Evolutionary conservation across 371 early-diverging fungal species (phyloP).

Genomic region (Apophysomyces trapeziformis): DNA sequence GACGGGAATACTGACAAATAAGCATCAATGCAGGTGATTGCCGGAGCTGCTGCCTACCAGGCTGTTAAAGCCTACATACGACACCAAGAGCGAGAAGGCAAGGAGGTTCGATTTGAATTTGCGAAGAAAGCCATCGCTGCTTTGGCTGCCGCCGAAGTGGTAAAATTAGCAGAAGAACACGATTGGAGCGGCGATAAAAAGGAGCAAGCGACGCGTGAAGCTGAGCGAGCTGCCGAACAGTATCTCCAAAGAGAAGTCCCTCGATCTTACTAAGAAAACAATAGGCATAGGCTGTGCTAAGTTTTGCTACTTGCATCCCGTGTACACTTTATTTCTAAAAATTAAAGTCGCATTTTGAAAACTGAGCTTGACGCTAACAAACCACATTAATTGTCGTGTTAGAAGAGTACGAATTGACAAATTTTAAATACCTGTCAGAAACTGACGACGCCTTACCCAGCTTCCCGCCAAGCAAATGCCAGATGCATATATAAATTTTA

Average conservation of each 20-base stretch:
- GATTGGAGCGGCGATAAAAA: slow-evolving; percentile 36
- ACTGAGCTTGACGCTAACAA: too few species aligned
- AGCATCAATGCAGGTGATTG: slow-evolving; percentile 50
- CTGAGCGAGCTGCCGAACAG: slow-evolving; percentile 31
- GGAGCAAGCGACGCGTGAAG: slow-evolving; percentile 39
- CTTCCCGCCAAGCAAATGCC: too few species aligned
- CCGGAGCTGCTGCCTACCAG: slow-evolving; percentile 64
- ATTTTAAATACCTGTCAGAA: too few species aligned
- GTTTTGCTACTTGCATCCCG: too few species aligned
- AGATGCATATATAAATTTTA: too few species aligned
- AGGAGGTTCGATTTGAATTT: slow-evolving; percentile 38
- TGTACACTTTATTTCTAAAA: too few species aligned
- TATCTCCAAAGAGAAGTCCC: slow-evolving; percentile 23
- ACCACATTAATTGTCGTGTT: too few species aligned
- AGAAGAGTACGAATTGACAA: too few species aligned
- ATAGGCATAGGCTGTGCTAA: too few species aligned
- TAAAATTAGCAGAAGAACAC: slow-evolving; percentile 50
- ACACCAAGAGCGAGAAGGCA: slow-evolving; percentile 48
- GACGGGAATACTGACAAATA: neutral
- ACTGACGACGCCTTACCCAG: too few species aligned
- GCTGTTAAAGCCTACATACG: slow-evolving; percentile 57
- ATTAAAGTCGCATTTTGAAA: too few species aligned
- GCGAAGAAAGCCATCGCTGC: slow-evolving; percentile 57
- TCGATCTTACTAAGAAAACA: neutral
- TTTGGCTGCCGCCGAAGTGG: slow-evolving; percentile 56